Evolutionary conservation across 2,329 filamentous ascomycete species (phyloP).

Genomic region (Trichoderma sp.): DNA sequence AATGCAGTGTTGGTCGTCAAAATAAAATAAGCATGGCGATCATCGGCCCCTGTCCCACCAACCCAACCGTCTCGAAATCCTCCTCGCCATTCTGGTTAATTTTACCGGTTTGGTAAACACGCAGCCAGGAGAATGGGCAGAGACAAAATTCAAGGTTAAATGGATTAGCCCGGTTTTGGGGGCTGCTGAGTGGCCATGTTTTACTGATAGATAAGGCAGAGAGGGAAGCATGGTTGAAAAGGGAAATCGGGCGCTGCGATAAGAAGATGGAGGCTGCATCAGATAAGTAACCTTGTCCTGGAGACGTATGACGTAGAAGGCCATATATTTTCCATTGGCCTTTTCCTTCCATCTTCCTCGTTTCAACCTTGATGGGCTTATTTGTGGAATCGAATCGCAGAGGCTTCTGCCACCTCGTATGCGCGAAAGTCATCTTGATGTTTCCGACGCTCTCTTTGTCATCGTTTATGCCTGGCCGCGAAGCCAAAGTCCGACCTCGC

Average conservation of each 20-base stretch:
- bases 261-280: not conserved
- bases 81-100: not conserved
- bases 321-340: not conserved
- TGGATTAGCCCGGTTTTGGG: constrained; percentile 11
- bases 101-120: constrained; percentile 6
- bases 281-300: not conserved
- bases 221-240: not conserved
- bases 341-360: not conserved
- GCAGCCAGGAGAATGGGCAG: constrained; percentile 1
- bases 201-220: not conserved
- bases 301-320: constrained; percentile 10
- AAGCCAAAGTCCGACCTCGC: constrained; percentile 21
- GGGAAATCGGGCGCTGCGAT: not conserved
- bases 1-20: not conserved
- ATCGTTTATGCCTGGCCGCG: not conserved
- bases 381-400: not conserved
- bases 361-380: not conserved
- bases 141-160: constrained; percentile 25
- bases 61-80: not conserved
- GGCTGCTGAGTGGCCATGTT: constrained; percentile 15
- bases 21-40: not conserved
- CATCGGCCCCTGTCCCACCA: not conserved
- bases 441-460: not conserved
- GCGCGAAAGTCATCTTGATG: not conserved
- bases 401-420: not conserved